A percentile compares a stretch with the other conserved stretches of the same genome.
These are phyloP conservation scores for Mycena olivaceomarginata DNA, from an alignment of 768 basidiomycete genomes.

Conservation along the genomic window DNA sequence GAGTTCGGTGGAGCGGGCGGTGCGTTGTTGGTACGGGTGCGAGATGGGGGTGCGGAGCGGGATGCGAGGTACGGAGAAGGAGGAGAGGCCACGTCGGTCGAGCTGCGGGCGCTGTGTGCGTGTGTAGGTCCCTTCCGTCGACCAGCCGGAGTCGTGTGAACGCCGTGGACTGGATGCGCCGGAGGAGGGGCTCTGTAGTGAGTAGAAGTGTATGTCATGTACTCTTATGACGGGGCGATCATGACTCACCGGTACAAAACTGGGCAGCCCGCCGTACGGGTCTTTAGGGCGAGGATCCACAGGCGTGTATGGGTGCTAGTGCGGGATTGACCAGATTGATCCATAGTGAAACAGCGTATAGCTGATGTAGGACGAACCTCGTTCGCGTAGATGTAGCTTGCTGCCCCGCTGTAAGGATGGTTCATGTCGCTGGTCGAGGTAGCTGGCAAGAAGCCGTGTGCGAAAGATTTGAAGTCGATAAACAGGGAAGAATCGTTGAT, in stretches of 20 bases:
- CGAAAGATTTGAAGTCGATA: neutral
- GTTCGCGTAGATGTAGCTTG: conserved; percentile 34
- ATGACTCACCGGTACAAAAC: conserved; percentile 16
- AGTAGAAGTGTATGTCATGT: too few species aligned
- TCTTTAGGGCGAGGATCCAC: conserved; percentile 7
- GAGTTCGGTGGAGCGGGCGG: neutral
- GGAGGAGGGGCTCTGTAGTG: conserved; percentile 18
- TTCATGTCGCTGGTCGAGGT: conserved; percentile 7
- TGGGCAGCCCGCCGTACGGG: conserved; percentile 18
- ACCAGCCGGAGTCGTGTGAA: conserved; percentile 37
- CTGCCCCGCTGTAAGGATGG: conserved; percentile 36
- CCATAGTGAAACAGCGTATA: too few species aligned
- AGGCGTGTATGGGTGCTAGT: conserved; percentile 14
- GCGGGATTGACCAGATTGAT: neutral
- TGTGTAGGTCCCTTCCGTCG: conserved; percentile 37
- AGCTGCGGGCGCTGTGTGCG: conserved; percentile 23
- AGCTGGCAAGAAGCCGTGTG: conserved; percentile 15
- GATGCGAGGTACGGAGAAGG: neutral
- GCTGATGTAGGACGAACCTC: conserved; percentile 11
- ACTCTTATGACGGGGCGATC: neutral
- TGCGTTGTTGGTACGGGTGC: conserved; percentile 24
- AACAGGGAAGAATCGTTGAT: conserved; percentile 12
- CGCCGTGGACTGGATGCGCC: conserved; percentile 10
- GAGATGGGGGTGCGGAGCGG: conserved; percentile 30
- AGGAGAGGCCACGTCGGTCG: conserved; percentile 27